These are phyloP conservation scores for Diaporthe velutina DNA, from an alignment of 2,329 filamentous ascomycete species.

Conservation along the genomic window DNA sequence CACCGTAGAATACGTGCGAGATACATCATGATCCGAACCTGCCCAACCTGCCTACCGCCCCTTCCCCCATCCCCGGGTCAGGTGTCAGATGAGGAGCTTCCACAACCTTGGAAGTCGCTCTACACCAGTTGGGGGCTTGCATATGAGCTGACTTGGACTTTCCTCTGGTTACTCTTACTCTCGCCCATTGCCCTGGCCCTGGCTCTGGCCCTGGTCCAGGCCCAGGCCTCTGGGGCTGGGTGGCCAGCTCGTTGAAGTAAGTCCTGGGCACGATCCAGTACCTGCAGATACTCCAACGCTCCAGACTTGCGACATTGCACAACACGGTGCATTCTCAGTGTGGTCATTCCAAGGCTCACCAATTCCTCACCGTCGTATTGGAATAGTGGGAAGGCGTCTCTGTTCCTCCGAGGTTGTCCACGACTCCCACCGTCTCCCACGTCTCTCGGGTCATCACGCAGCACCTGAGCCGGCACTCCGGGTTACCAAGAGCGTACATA, in stretches of 20 bases:
- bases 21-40: neutral
- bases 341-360: neutral
- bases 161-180: neutral
- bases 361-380: neutral
- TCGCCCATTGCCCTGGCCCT: no score
- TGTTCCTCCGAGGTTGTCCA: neutral
- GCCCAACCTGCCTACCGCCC: neutral
- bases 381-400: neutral
- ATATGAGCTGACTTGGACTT: conserved; percentile 29
- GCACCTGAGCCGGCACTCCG: neutral
- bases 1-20: neutral
- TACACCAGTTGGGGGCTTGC: conserved; percentile 18
- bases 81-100: conserved; percentile 25
- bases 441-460: neutral
- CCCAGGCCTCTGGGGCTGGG: neutral
- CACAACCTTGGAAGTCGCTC: neutral
- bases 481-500: neutral
- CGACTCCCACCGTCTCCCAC: neutral
- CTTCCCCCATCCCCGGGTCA: neutral
- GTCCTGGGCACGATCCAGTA: conserved; percentile 36
- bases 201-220: neutral
- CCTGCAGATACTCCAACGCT: conserved; percentile 37
- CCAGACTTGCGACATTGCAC: conserved; percentile 14
- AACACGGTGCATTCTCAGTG: neutral
- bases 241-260: conserved; percentile 22